Evolutionary conservation across 2,329 filamentous ascomycete genomes (phyloP).

Genomic region (Cercospora sp.): DNA sequence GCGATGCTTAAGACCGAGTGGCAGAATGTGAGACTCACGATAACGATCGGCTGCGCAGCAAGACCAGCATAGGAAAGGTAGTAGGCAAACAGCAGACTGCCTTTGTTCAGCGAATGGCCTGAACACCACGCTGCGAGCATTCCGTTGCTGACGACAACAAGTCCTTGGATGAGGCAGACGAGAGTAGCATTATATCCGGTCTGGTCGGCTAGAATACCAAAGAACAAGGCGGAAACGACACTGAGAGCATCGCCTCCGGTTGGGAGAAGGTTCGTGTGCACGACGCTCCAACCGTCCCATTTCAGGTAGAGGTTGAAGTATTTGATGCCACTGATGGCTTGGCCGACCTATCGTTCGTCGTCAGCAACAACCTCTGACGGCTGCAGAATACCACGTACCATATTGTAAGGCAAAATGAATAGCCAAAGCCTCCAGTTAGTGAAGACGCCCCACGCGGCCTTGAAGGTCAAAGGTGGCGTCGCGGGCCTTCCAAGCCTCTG

Average conservation of each 20-base stretch:
- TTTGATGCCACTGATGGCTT: constrained; percentile 13
- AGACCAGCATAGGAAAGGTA: constrained; percentile 16
- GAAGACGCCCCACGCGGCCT: constrained; percentile 10
- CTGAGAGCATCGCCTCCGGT: constrained; percentile 20
- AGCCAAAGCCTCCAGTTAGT: constrained; percentile 21
- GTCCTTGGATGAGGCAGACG: constrained; percentile 3
- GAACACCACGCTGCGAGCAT: constrained; percentile 19
- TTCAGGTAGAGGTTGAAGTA: constrained; percentile 27
- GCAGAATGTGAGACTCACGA: background rate
- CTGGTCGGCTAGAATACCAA: constrained; percentile 18
- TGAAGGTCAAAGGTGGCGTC: constrained; percentile 15
- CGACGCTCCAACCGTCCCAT: constrained; percentile 19
- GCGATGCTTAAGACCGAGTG: background rate
- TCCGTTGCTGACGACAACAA: constrained; percentile 18
- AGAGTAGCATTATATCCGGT: constrained; percentile 16
- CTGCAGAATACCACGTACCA: background rate
- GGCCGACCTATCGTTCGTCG: background rate
- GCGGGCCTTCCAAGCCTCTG: constrained; percentile 12
- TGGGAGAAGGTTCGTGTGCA: constrained; percentile 17
- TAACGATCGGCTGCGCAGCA: constrained; percentile 20
- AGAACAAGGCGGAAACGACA: constrained; percentile 17
- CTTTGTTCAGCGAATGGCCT: constrained; percentile 6
- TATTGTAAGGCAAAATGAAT: constrained; percentile 15
- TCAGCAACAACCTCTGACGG: background rate
- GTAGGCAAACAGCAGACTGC: constrained; percentile 13